Conservation (phyloP, 768 basidiomycete genomes). For the Naganishia friedmannii region DNA sequence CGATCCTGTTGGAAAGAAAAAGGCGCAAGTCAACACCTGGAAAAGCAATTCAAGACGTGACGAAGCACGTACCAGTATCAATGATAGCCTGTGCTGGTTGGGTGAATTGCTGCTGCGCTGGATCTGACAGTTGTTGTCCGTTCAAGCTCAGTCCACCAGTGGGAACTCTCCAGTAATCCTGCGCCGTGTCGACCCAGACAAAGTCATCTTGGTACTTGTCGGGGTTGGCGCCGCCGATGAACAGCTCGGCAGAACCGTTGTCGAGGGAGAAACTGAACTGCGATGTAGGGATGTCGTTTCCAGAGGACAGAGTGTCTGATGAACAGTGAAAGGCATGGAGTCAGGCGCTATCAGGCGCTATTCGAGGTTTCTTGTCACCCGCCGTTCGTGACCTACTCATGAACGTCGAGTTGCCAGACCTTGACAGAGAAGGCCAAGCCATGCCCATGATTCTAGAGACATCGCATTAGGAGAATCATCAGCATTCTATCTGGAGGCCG, state of each 20-base stretch:
- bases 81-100: neutral
- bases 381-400: neutral
- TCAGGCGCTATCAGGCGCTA: neutral
- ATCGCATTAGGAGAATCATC: neutral
- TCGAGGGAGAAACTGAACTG: slow-evolving; percentile 18
- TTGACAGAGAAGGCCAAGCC: slow-evolving; percentile 25
- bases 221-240: slow-evolving; percentile 11
- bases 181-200: slow-evolving; percentile 5
- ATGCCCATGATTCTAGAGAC: slow-evolving; percentile 27
- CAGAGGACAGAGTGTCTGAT: slow-evolving; percentile 9
- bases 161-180: slow-evolving; percentile 16
- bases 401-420: slow-evolving; percentile 21
- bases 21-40: neutral
- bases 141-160: slow-evolving; percentile 11
- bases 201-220: slow-evolving; percentile 16
- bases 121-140: slow-evolving; percentile 6
- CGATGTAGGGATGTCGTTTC: slow-evolving; percentile 11
- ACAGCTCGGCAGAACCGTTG: slow-evolving; percentile 2
- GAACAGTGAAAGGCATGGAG: neutral
- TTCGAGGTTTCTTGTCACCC: neutral
- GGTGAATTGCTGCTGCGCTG: neutral
- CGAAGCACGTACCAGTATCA: slow-evolving; percentile 3
- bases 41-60: neutral
- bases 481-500: neutral
- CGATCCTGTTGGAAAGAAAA: neutral